Conservation (phyloP, 176 grass and related monocot genomes). For the Canna indica region DNA sequence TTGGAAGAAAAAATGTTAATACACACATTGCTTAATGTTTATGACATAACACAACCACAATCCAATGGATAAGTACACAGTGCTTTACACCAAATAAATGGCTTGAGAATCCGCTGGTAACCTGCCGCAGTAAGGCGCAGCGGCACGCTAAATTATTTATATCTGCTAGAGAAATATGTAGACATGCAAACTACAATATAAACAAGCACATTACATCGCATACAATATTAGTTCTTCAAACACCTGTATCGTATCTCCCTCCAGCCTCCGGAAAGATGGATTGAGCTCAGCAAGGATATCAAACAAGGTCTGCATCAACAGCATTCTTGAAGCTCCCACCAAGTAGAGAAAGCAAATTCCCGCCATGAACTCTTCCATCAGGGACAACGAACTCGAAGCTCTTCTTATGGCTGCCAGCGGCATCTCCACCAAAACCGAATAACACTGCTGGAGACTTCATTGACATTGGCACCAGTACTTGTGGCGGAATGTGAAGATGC, state of each 20-base stretch:
- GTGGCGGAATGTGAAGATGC: conserved; percentile 48
- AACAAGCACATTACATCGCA: neutral
- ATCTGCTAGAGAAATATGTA: neutral
- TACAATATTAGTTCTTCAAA: neutral
- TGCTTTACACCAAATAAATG: neutral
- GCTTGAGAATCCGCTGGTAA: neutral
- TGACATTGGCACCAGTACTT: conserved; percentile 51
- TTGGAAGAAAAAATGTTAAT: neutral
- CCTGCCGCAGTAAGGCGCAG: neutral
- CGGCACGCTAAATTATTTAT: neutral
- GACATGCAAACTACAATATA: neutral
- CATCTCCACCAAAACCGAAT: conserved; percentile 23
- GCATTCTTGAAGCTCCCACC: conserved; percentile 52
- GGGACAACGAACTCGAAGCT: conserved; percentile 18
- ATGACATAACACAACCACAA: neutral
- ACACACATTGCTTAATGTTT: neutral
- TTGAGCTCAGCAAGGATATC: conserved; percentile 6
- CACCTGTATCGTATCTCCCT: neutral
- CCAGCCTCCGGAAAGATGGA: neutral
- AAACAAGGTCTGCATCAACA: conserved; percentile 10
- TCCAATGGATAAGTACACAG: neutral
- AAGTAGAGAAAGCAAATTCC: conserved; percentile 49
- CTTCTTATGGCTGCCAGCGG: conserved; percentile 4
- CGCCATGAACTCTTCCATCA: conserved; percentile 66
- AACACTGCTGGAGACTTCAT: conserved; percentile 38